Percentiles rank a stretch among this genome's conserved stretches.
These are phyloP conservation scores for Lachnellula cervina DNA, from an alignment of 2,329 filamentous ascomycete species.

Conservation along the genomic window DNA sequence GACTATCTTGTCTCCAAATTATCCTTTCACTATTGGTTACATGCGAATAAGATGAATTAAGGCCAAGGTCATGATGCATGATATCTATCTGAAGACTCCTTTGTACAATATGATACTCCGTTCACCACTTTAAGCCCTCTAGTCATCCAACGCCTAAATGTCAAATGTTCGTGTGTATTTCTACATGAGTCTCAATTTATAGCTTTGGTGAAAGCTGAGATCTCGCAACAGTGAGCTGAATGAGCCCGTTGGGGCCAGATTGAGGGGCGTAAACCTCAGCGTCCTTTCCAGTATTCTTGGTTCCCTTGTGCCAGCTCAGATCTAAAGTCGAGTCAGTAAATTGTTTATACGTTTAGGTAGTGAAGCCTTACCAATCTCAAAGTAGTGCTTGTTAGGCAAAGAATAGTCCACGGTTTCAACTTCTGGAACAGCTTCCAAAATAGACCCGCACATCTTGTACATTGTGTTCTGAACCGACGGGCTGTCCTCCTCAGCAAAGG, in stretches of 20 bases:
- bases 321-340: slow-evolving; percentile 48
- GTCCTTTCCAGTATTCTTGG: slow-evolving; percentile 92
- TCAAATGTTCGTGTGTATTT: not conserved
- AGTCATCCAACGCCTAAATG: slow-evolving; percentile 1
- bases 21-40: not conserved
- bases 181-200: slow-evolving; percentile 10
- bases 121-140: not conserved
- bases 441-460: slow-evolving; percentile 96
- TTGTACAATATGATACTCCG: slow-evolving; percentile 8
- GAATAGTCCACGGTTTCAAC: slow-evolving; percentile 73
- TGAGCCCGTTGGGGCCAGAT: slow-evolving; percentile 87
- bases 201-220: slow-evolving; percentile 20
- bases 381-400: slow-evolving; percentile 98
- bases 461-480: slow-evolving; percentile 95
- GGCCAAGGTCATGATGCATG: not conserved
- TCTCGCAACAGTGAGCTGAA: slow-evolving; percentile 83
- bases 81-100: slow-evolving; percentile 5
- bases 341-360: slow-evolving; percentile 1
- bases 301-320: slow-evolving; percentile 90
- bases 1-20: not conserved
- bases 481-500: slow-evolving; percentile 84
- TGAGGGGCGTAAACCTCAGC: slow-evolving; percentile 95
- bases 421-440: slow-evolving; percentile 69
- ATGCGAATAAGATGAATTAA: not conserved
- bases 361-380: slow-evolving; percentile 72